A percentile compares a stretch with the other conserved stretches of the same genome.
phyloP scores from a whole-genome alignment of 192 early-diverging fungal genomes.

The Rhizophagus prolifer region DNA sequence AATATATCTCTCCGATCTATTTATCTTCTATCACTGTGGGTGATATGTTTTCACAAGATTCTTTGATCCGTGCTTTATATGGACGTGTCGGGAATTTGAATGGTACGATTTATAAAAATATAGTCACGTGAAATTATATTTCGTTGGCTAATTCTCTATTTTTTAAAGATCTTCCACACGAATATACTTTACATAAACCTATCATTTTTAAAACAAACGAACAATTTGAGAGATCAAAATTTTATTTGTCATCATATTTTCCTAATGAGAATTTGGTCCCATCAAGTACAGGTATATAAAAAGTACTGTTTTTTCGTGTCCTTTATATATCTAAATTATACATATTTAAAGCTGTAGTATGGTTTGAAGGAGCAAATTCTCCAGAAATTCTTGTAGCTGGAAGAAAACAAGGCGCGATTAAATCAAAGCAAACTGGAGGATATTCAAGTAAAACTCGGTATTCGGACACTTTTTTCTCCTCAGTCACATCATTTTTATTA shows the following conservation, averaged over 20 bases:
- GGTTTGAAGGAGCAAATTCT: background rate
- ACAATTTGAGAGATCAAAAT: slow-evolving; percentile 13
- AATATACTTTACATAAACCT: background rate
- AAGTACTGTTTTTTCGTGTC: too few species aligned
- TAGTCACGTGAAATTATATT: background rate
- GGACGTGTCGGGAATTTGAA: slow-evolving; percentile 40
- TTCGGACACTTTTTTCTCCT: background rate
- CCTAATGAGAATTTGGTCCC: background rate
- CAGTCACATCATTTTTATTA: background rate
- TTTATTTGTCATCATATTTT: background rate
- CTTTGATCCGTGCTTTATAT: slow-evolving; percentile 68
- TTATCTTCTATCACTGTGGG: slow-evolving; percentile 63
- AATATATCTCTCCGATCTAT: slow-evolving; percentile 68
- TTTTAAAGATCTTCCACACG: slow-evolving; percentile 11
- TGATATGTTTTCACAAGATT: slow-evolving; percentile 63
- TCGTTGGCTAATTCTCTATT: background rate
- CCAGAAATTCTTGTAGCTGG: slow-evolving; percentile 16
- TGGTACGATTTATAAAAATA: background rate
- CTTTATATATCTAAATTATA: background rate
- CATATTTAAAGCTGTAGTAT: background rate
- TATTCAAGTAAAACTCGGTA: slow-evolving; percentile 24
- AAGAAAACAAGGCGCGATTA: slow-evolving; percentile 15
- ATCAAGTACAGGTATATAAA: slow-evolving; percentile 10
- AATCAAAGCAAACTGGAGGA: slow-evolving; percentile 3
- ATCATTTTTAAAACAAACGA: background rate